Evolutionary conservation across 306 rosid genomes (phyloP), one percentile per base, ranked within the genome.

Genomic region (Acacia melanoxylon): DNA sequence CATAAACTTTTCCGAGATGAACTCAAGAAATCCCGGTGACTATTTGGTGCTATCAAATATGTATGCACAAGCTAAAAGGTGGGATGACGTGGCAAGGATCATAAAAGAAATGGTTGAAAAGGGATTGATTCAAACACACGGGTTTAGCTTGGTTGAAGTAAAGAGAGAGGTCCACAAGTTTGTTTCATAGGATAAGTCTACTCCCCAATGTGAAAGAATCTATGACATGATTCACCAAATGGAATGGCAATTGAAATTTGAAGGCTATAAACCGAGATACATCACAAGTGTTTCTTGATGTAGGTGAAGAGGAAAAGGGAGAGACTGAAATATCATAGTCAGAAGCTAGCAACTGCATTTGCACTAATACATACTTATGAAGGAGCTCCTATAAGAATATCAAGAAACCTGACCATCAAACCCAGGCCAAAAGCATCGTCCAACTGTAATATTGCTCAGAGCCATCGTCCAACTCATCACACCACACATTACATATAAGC

Each of bases 181-280:
- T 81, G 94, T 91, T 77, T 94, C 98, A 37, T 90, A 89, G 75
- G 98, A 94, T 83, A 91, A 79, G 89, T 87, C 91, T 72, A n/a
- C 84, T 79, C 89, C 90, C 1, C 79, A 82, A 61, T 85, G 80
- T 48, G 66, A 78, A 19, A 76, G 70, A 46, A 74, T 92, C 46
- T 81, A 90, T 6, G 88, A 90, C 66, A 91, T 91, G 97, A 89
- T 94, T 84, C 95, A 92, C 89, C 97, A 94, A 85, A 94, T 94
- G 97, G 97, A 94, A 86, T 94, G 97, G 98, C 97, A 94, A 81
- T 65, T 92, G 91, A 91, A 91, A 82, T 94, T 94, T 15, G 97
- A 94, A 84, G 97, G 97, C 77, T 92, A 94, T 82, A 49, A 44
- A 29, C 81, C 97, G n/a, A 49, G 97, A 91, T 76, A 94, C 92